phyloP scores from a whole-genome alignment of 768 basidiomycete species.

The Sporobolomyces pararoseus region DNA sequence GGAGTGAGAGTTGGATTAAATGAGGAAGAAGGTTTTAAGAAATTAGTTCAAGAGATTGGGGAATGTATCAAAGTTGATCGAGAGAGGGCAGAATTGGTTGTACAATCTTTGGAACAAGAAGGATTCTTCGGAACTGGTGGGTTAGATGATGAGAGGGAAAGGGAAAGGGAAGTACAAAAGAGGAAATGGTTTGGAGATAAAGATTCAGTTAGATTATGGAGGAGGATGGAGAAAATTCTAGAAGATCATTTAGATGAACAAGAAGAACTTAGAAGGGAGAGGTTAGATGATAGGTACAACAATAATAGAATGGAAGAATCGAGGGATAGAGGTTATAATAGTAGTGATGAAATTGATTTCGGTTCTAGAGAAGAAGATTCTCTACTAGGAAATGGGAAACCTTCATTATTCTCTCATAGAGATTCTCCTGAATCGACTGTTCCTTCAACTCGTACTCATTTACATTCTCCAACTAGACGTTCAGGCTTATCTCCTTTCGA shows the following conservation, averaged over 20 bases:
- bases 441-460: not conserved
- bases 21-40: constrained; percentile 5
- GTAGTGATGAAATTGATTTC: too few relatives aligned
- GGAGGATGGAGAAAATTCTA: constrained; percentile 26
- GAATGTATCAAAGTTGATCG: constrained; percentile 22
- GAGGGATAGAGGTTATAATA: too few relatives aligned
- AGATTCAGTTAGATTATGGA: constrained; percentile 22
- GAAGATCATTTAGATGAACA: constrained; percentile 17
- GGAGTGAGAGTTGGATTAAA: not conserved
- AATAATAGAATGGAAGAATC: too few relatives aligned
- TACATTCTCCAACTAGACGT: not conserved
- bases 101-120: not conserved
- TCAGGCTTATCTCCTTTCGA: not conserved
- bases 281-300: too few relatives aligned
- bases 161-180: not conserved
- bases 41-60: constrained; percentile 26
- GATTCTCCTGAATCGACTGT: not conserved
- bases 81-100: constrained; percentile 18
- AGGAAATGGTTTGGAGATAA: constrained; percentile 4
- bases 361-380: constrained; percentile 4
- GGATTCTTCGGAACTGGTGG: not conserved
- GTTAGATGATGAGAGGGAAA: not conserved
- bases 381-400: not conserved
- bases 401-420: constrained; percentile 1
- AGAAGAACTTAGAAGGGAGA: too few relatives aligned